phyloP scores from a whole-genome alignment of 192 early-diverging fungal genomes.

The Entomortierella chlamydospora region DNA sequence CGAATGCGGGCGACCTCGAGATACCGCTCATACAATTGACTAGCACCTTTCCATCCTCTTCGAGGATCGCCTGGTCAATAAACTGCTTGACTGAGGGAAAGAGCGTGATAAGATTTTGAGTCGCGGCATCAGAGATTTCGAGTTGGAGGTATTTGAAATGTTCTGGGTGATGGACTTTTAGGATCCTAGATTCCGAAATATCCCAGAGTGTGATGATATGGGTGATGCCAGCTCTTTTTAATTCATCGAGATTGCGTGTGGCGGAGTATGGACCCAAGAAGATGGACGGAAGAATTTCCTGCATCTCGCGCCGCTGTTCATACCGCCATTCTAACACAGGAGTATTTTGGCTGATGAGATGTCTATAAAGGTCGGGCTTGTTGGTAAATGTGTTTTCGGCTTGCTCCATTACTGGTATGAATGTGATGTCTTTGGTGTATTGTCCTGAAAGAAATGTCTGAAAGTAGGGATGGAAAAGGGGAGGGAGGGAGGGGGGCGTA shows the following conservation, averaged over 20 bases:
- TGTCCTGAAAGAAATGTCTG: not conserved
- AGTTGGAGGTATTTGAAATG: constrained; percentile 75
- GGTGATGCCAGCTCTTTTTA: constrained; percentile 71
- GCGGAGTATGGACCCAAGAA: constrained; percentile 84
- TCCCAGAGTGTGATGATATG: constrained; percentile 86
- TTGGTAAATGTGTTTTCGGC: not conserved
- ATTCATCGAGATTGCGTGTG: constrained; percentile 66
- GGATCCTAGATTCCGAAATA: constrained; percentile 70
- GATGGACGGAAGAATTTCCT: constrained; percentile 79
- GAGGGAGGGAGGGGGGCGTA: not conserved
- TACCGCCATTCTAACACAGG: constrained; percentile 66
- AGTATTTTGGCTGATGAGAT: constrained; percentile 36
- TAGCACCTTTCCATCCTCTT: constrained; percentile 63
- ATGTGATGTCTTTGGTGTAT: not conserved
- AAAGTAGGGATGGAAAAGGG: not conserved
- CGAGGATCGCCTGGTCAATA: constrained; percentile 61
- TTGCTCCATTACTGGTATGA: not conserved
- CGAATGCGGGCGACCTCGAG: constrained; percentile 85
- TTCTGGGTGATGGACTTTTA: constrained; percentile 63
- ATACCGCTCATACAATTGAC: constrained; percentile 86
- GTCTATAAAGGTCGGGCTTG: constrained; percentile 23
- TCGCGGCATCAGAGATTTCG: constrained; percentile 81
- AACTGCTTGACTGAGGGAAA: constrained; percentile 73
- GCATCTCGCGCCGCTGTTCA: constrained; percentile 85
- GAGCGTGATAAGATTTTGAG: constrained; percentile 87